These are phyloP conservation scores for Candida peoriensis DNA, from an alignment of 805 yeast genomes.

Conservation along the genomic window DNA sequence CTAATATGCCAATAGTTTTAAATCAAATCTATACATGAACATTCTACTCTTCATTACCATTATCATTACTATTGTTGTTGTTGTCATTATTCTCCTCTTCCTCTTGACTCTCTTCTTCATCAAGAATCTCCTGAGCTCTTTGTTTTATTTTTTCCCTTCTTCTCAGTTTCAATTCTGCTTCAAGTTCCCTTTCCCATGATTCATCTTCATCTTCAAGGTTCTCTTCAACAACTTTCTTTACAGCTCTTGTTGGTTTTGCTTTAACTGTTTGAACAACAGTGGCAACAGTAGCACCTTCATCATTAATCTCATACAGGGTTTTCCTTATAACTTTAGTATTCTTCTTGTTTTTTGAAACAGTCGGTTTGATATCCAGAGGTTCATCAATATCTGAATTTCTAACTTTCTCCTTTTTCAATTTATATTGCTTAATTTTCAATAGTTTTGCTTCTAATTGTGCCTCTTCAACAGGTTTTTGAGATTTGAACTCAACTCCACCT, in stretches of 20 bases:
- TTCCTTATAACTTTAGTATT: slow-evolving; percentile 18
- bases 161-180: not conserved
- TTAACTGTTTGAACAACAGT: slow-evolving; percentile 25
- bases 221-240: slow-evolving; percentile 27
- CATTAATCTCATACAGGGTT: slow-evolving; percentile 24
- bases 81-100: no score
- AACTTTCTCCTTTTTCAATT: slow-evolving; percentile 11
- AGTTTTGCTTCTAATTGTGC: slow-evolving; percentile 16
- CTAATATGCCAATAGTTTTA: no score
- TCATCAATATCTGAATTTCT: no score
- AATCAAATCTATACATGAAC: no score
- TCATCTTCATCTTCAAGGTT: slow-evolving; percentile 27
- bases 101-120: slow-evolving; percentile 1
- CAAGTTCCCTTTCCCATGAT: not conserved
- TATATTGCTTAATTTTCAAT: no score
- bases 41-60: no score
- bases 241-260: slow-evolving; percentile 29
- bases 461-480: slow-evolving; percentile 19
- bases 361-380: no score
- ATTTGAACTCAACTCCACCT: slow-evolving; percentile 25
- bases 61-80: no score
- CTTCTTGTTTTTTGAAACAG: slow-evolving; percentile 7
- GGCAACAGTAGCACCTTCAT: slow-evolving; percentile 21
- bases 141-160: no score
- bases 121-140: no score